Base-by-base conservation (phyloP, 116 monocot species). In the Papilionanthe hybrid region DNA sequence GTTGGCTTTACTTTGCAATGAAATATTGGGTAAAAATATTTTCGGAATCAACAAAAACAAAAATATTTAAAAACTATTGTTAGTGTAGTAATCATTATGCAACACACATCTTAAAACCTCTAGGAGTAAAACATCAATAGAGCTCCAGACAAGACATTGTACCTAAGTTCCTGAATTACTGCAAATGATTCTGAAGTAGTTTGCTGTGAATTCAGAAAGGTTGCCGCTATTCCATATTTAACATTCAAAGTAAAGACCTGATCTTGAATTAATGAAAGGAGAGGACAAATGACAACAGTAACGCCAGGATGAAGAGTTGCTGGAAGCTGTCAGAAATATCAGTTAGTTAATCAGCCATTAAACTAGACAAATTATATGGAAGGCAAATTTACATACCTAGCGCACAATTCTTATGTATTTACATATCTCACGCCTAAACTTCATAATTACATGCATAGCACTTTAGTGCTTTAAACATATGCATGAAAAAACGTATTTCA, bases 191-290 rank as follows among this genome's bases (percentile, higher is more conserved):
- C 93, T 67, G 93, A 86, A 88, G 87, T 32, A 78, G 90, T 93
- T 87, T 98, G 98, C 78, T 94, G 94, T 41, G 98, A 98, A 84
- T 91, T 98, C 72, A 98, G 79, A 86, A 94, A 94, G 25, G 94
- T 91, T 75, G 98, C 94, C 80, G 91, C 88, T 80, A 98, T 89
- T 25, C 88, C 94, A 85, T 89, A 98, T 75, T 90, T 98, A 22
- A 81, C 75, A 56, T 90, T 98, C 56, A 94, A 80, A 42, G 91
- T 84, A 72, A 90, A 77, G 69, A 98, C 89, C 55, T 98, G 98
- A 84, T 98, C 94, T 84, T 98, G 94, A 78, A 98, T 98, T 45
- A 98, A 90, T 42, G 98, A 98, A 49, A 98, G 85, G 56, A 98
- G 85, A 68, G 98, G 98, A 23, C 86, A 92, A 44, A 98, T 78